Percentiles rank a stretch among this genome's conserved stretches.
Conservation (phyloP, 2,329 filamentous ascomycete genomes). For the Teratosphaeria epicoccoides region DNA sequence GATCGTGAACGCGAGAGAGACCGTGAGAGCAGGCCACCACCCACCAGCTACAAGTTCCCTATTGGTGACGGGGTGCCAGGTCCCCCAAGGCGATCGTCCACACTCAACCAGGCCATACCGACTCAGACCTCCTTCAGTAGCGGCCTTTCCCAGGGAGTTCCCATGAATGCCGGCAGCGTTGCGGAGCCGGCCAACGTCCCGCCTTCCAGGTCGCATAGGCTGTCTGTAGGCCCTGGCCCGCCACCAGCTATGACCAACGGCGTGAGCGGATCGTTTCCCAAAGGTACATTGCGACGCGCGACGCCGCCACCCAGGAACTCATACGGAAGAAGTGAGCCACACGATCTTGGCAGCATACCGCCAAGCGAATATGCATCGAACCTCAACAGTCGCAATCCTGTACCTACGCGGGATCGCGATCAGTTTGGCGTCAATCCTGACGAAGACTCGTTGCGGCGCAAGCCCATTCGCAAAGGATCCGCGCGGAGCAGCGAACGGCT, state of each 20-base stretch:
- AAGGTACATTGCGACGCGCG: slow-evolving; percentile 9
- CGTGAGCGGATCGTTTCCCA: slow-evolving; percentile 7
- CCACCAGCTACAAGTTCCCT: slow-evolving; percentile 1
- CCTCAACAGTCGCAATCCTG: slow-evolving; percentile 8
- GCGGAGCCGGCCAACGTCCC: slow-evolving; percentile 16
- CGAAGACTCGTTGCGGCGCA: slow-evolving; percentile 1
- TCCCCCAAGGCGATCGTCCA: slow-evolving; percentile 3
- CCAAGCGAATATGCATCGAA: slow-evolving; percentile 18
- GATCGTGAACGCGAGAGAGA: no score
- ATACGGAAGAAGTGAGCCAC: slow-evolving; percentile 17
- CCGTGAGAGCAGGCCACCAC: slow-evolving; percentile 4
- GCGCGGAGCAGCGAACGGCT: not conserved
- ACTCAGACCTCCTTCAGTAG: slow-evolving; percentile 9
- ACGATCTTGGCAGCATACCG: slow-evolving; percentile 15
- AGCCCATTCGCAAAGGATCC: slow-evolving; percentile 1
- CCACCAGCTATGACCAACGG: slow-evolving; percentile 9
- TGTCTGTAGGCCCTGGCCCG: slow-evolving; percentile 8
- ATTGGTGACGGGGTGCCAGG: not conserved
- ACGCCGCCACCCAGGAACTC: slow-evolving; percentile 14
- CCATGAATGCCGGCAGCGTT: not conserved
- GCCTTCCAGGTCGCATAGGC: slow-evolving; percentile 12
- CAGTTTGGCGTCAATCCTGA: not conserved
- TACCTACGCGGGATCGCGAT: not conserved
- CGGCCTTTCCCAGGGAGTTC: not conserved
- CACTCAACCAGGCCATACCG: slow-evolving; percentile 7